These are phyloP conservation scores for Rhizophagus sp. DNA, from an alignment of 192 early-diverging fungal species.

Conservation along the genomic window DNA sequence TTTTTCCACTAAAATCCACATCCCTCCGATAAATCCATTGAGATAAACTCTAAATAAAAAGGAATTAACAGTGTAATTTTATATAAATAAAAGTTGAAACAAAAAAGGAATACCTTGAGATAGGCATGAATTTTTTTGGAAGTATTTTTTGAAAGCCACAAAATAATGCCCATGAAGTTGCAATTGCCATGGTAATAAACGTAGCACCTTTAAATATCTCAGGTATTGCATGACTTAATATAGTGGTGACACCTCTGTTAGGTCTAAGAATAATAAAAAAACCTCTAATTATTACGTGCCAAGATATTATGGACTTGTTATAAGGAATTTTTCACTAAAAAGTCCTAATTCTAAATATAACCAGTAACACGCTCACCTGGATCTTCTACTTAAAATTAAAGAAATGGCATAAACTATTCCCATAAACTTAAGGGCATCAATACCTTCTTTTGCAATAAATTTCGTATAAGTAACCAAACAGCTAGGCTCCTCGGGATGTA, in stretches of 20 bases:
- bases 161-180: constrained; percentile 17
- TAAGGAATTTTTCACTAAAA: no score
- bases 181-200: constrained; percentile 27
- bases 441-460: constrained; percentile 28
- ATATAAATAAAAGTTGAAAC: not conserved
- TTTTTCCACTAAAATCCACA: constrained; percentile 37
- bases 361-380: not conserved
- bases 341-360: not conserved
- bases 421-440: constrained; percentile 18
- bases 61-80: not conserved
- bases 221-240: not conserved
- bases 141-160: constrained; percentile 27
- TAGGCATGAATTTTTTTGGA: constrained; percentile 28
- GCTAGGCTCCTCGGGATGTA: constrained; percentile 25
- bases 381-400: not conserved
- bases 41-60: constrained; percentile 32
- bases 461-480: constrained; percentile 21
- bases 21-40: constrained; percentile 36
- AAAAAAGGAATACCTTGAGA: constrained; percentile 3
- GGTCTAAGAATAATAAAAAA: constrained; percentile 8
- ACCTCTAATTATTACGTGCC: not conserved
- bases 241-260: not conserved
- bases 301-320: no score
- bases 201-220: constrained; percentile 18
- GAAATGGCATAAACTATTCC: not conserved